Conservation (phyloP, 2,329 filamentous ascomycete genomes). For the Colletotrichum limetticola region DNA sequence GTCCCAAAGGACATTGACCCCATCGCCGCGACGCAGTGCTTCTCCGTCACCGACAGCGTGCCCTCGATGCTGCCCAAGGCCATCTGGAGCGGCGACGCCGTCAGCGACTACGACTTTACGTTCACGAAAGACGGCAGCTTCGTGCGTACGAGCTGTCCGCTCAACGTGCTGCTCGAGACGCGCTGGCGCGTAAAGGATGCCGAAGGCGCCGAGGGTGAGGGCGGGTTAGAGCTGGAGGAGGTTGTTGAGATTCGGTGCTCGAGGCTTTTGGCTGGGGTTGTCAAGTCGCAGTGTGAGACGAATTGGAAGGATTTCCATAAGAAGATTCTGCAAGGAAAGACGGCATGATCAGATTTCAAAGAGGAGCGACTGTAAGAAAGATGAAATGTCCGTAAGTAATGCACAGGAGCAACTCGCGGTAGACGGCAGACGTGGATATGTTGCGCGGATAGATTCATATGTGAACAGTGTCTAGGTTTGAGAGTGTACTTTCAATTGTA, state of each 20-base stretch:
- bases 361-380: neutral
- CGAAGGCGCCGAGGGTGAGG: slow-evolving; percentile 37
- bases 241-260: slow-evolving; percentile 62
- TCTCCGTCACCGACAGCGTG: slow-evolving; percentile 60
- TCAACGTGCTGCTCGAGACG: slow-evolving; percentile 65
- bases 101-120: slow-evolving; percentile 65
- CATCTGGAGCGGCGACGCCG: slow-evolving; percentile 64
- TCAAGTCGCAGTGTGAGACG: slow-evolving; percentile 62
- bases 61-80: slow-evolving; percentile 65
- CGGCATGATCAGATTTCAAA: neutral
- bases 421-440: neutral
- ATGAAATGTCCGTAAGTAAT: neutral
- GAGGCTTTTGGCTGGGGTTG: slow-evolving; percentile 57
- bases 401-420: neutral
- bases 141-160: slow-evolving; percentile 60
- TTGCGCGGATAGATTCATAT: slow-evolving; percentile 6
- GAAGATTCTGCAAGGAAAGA: slow-evolving; percentile 50
- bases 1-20: slow-evolving; percentile 43
- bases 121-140: slow-evolving; percentile 61
- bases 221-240: slow-evolving; percentile 57
- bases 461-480: neutral
- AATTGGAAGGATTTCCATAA: slow-evolving; percentile 62
- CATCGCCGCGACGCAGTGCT: slow-evolving; percentile 48
- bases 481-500: neutral
- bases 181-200: slow-evolving; percentile 54